Evolutionary conservation across 2,329 filamentous ascomycete genomes (phyloP), one percentile per base, ranked within the genome.

Genomic region (Colletotrichum sublineola): DNA sequence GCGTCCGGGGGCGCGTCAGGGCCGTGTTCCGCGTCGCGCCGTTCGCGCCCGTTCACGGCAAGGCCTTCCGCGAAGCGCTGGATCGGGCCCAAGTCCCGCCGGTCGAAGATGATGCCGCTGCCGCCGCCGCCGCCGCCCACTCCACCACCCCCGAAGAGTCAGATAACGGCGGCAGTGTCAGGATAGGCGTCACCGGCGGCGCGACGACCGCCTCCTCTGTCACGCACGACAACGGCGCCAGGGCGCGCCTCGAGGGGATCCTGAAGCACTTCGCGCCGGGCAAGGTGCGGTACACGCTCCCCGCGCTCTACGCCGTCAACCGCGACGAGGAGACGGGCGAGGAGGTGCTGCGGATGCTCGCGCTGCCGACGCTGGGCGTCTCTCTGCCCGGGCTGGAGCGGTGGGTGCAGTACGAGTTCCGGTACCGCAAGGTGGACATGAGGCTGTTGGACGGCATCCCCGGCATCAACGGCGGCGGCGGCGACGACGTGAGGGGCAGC

Each of bases 211-310:
- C n/a, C 18, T 2, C 42, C 5, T 44, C 42, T 2, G 6, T 18
- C 1, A 14, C 44, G 8, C 24, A 24, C 44, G 46, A 6, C 1
- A 24, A 20, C 11, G 61, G 77, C 68, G 71, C 81, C 76, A 64
- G 82, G 57, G 69, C 76, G 2, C 74, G 75, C 20, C 79, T 90
- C 0, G 81, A 83, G 40, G 79, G 78, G 2, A 68, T 86, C 11
- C 82, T 91, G 24, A 85, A 84, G 71, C 78, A 81, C 8, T 83
- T 87, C 66, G 88, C 88, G 0, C 87, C 88, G 0, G 86, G 84
- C 0, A 90, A 90, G 77, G 82, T 86, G 18, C 82, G 89, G 15
- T 90, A 84, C 73, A 87, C 88, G 0, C 78, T 91, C 2, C 89
- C 89, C 0, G 89, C 85, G 1, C 77, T 91, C 9, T 90, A 90